Percentiles rank a stretch among this genome's conserved stretches.
phyloP scores from a whole-genome alignment of 306 rosid genomes.

The Corylus americana region DNA sequence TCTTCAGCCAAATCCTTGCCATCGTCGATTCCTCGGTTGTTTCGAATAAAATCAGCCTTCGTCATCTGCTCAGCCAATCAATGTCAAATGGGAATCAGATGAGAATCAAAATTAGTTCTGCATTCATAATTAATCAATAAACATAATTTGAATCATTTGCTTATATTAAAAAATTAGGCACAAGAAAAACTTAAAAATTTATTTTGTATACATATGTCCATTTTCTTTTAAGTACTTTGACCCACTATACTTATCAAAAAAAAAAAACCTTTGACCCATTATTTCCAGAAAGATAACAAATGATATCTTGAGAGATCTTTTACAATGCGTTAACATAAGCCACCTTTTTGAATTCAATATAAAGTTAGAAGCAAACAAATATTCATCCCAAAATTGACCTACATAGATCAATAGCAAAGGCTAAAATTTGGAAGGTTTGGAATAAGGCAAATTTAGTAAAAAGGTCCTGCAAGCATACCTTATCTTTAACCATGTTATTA shows the following conservation, averaged over 20 bases:
- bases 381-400: not conserved
- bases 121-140: constrained; percentile 13
- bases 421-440: constrained; percentile 13
- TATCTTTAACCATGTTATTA: constrained; percentile 93
- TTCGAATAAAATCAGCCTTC: constrained; percentile 92
- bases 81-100: constrained; percentile 36
- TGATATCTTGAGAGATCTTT: constrained; percentile 16
- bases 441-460: constrained; percentile 22
- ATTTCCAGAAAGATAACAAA: constrained; percentile 7
- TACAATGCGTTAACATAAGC: not conserved
- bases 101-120: constrained; percentile 22
- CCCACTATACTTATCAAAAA: not conserved
- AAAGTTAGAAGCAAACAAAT: not conserved
- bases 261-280: not conserved
- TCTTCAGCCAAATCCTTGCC: constrained; percentile 96
- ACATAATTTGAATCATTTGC: not conserved
- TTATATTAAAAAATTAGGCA: constrained; percentile 2
- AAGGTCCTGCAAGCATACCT: constrained; percentile 58
- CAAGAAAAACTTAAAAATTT: not conserved
- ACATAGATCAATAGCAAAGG: constrained; percentile 1
- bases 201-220: not conserved
- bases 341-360: not conserved
- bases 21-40: constrained; percentile 97
- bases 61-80: constrained; percentile 76
- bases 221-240: not conserved